Evolutionary conservation across 2,329 filamentous ascomycete genomes (phyloP), one percentile per base, ranked within the genome.

Genomic region (Hypocreales sp.): DNA sequence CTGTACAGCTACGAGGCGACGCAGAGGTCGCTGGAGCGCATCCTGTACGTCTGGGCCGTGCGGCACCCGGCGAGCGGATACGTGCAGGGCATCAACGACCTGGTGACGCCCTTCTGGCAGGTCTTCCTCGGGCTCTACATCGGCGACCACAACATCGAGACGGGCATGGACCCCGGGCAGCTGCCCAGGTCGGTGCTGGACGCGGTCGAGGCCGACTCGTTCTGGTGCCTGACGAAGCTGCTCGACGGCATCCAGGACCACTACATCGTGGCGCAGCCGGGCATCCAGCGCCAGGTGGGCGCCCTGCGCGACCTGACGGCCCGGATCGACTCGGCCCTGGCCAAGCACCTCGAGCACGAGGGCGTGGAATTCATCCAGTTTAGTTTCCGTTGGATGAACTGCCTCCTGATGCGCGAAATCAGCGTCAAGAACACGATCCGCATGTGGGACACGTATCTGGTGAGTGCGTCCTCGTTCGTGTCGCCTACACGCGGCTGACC

Each of bases 351-450:
- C 22, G 83, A 94, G 47, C 69, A 69, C 15, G 84, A 95, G 52
- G 78, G 84, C 18, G 83, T 98, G 16, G 90, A 98, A 48, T 98
- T 98, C 46, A 98, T 98, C 44, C 90, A 98, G 48, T 98, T 98
- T 56, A 94, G 84, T 53, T 98, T 98, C 50, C 70, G 90, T 31
- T 98, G 90, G 90, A 98, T 98, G 90, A 98, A 98, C 46, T 98
- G 90, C 51, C 69, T 98, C 28, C 63, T 98, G 38, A 98, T 98
- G 90, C 72, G 90, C 36, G 90, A 98, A 56, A 80, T 98, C 38
- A 93, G 80, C 47, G 87, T 98, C 31, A 81, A 77, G 50, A 95
- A 94, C 49, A 94, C 84, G 1, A 92, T 98, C 37, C 69, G 90
- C 40, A 98, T 98, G 90, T 98, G 90, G 90, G 90, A 98, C 53